Base-by-base conservation (phyloP, 352 stramenopile species). In the Globisporangium apiculatum region DNA sequence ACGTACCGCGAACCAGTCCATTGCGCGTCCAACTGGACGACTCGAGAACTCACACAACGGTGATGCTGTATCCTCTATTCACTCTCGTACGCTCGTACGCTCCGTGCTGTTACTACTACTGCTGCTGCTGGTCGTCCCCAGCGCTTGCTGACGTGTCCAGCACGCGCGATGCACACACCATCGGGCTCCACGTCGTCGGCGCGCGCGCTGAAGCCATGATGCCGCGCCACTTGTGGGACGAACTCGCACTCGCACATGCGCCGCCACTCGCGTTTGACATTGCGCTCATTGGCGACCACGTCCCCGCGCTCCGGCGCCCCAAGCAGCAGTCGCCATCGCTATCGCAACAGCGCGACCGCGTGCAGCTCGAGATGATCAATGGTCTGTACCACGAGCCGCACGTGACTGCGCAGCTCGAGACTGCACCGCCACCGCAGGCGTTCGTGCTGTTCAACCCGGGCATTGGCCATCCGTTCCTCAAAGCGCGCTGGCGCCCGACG, bases 401-500 rank as follows among this genome's bases (percentile, higher is more conserved):
- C 11, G 15, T 67, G 17, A 14, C 38, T 3, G 53, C 58, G 0
- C 62, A 62, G 4, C 38, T 71, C 14, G 60, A 40, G n/a, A 45
- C 36, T 18, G 62, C 49, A 0, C 73, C 79, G 1, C 24, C 24
- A 31, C 73, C 79, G 4, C 65, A 89, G 37, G 77, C 75, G 1
- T 86, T 86, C 45, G 79, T 83, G 63, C 61, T 91, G 15, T 91
- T 86, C 64, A 91, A 91, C 43, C 79, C 79, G 9, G 82, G 82
- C 11, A 61, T 91, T 11, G 82, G 79, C 6, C 82, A 91, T 57
- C 68, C 73, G 5, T 57, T 60, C 37, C 57, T 91, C 14, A 60
- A 64, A 43, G 58, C 66, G 15, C 76, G 64, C 31, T 91, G 82
- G 82, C 55, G 63, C 10, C 77, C 73, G 12, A 89, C 77, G n/a